These are phyloP conservation scores for Monascus ruber DNA, from an alignment of 2,329 filamentous ascomycete species.

Conservation along the genomic window DNA sequence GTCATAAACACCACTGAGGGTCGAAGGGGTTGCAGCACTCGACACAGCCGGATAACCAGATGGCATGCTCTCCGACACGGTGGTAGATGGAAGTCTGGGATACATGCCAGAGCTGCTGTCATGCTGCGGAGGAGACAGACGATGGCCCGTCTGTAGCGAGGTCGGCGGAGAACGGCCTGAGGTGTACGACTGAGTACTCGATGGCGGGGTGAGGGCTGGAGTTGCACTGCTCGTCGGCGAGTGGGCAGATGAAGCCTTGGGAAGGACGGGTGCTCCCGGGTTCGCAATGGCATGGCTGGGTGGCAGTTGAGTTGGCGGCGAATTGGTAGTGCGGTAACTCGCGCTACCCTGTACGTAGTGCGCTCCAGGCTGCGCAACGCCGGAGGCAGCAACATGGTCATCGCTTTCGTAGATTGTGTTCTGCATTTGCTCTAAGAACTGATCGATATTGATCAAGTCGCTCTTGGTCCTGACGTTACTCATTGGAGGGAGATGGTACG, in stretches of 20 bases:
- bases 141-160: conserved; percentile 40
- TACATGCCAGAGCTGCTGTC: conserved; percentile 46
- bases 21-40: conserved; percentile 49
- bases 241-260: conserved; percentile 28
- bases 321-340: conserved; percentile 46
- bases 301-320: conserved; percentile 37
- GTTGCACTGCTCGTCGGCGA: conserved; percentile 40
- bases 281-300: conserved; percentile 29
- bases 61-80: conserved; percentile 44
- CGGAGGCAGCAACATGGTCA: conserved; percentile 65
- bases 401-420: conserved; percentile 91
- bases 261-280: conserved; percentile 27
- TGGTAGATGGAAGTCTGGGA: conserved; percentile 50
- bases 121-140: conserved; percentile 41
- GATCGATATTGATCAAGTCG: conserved; percentile 86
- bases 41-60: conserved; percentile 39
- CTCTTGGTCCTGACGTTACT: conserved; percentile 83
- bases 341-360: conserved; percentile 49
- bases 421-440: conserved; percentile 92
- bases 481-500: conserved; percentile 78
- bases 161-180: conserved; percentile 48
- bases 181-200: conserved; percentile 51
- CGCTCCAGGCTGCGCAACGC: conserved; percentile 61
- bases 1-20: conserved; percentile 49
- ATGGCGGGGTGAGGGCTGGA: conserved; percentile 51